These are phyloP conservation scores for Nemania serpens DNA, from an alignment of 2,329 filamentous ascomycete species.

Conservation along the genomic window DNA sequence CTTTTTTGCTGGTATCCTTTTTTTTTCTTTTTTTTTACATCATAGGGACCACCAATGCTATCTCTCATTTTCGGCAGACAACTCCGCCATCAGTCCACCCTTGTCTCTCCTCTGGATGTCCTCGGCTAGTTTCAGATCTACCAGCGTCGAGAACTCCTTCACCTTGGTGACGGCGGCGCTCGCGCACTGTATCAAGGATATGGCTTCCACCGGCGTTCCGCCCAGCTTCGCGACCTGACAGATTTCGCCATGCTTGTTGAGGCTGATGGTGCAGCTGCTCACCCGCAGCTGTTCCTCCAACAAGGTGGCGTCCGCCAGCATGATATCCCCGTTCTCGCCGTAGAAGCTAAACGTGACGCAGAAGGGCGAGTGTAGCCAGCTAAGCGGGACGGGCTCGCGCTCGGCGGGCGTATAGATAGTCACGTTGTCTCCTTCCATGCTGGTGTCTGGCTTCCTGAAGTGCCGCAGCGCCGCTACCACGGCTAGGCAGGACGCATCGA, in stretches of 20 bases:
- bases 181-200: slow-evolving; percentile 76
- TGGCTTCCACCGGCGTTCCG: slow-evolving; percentile 79
- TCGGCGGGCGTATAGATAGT: slow-evolving; percentile 85
- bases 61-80: slow-evolving; percentile 84
- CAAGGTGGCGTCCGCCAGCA: slow-evolving; percentile 72
- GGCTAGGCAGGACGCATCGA: slow-evolving; percentile 84
- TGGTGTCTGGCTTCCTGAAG: slow-evolving; percentile 88
- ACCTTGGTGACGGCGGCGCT: slow-evolving; percentile 76
- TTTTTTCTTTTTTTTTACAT: slow-evolving; percentile 3
- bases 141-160: slow-evolving; percentile 74
- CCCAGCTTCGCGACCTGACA: slow-evolving; percentile 92
- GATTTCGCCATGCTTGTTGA: slow-evolving; percentile 88
- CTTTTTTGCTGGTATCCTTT: slow-evolving; percentile 34
- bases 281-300: slow-evolving; percentile 78
- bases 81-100: slow-evolving; percentile 77
- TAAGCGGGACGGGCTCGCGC: slow-evolving; percentile 86
- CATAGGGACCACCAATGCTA: slow-evolving; percentile 45
- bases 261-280: slow-evolving; percentile 76
- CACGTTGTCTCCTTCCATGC: slow-evolving; percentile 80
- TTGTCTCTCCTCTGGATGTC: slow-evolving; percentile 79
- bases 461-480: slow-evolving; percentile 88
- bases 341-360: slow-evolving; percentile 91
- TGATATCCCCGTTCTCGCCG: slow-evolving; percentile 70
- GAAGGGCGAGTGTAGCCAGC: slow-evolving; percentile 89
- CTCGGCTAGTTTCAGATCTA: slow-evolving; percentile 74